These are phyloP conservation scores for Annulohypoxylon maeteangense DNA, from an alignment of 495 filamentous ascomycete genomes.

Conservation along the genomic window DNA sequence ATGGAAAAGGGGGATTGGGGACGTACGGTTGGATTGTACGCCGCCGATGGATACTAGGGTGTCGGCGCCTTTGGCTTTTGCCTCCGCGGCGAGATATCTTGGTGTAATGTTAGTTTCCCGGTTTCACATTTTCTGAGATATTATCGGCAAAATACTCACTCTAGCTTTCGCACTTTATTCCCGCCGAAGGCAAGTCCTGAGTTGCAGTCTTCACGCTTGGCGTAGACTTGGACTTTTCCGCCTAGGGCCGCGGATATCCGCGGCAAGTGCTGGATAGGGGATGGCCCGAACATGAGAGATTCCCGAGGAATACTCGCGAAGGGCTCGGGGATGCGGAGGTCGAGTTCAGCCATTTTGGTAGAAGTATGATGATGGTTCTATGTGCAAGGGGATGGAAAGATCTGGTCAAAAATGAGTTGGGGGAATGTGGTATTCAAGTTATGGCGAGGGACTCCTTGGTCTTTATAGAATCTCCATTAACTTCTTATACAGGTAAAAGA, in stretches of 20 bases:
- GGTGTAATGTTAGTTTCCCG: background rate
- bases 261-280: conserved; percentile 69
- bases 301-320: conserved; percentile 67
- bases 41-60: conserved; percentile 72
- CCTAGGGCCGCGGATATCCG: conserved; percentile 67
- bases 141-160: conserved; percentile 52
- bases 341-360: conserved; percentile 41
- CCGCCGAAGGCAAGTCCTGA: conserved; percentile 71
- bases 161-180: conserved; percentile 74
- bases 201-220: conserved; percentile 73
- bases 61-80: conserved; percentile 61
- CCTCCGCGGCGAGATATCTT: conserved; percentile 66
- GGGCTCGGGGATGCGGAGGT: conserved; percentile 61
- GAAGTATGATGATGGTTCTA: background rate
- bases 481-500: background rate
- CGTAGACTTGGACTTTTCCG: conserved; percentile 64
- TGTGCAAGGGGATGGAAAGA: background rate
- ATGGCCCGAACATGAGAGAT: conserved; percentile 65
- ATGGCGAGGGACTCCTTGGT: background rate
- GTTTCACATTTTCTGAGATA: background rate
- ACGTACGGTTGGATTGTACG: conserved; percentile 67
- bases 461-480: background rate
- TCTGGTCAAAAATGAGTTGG: background rate
- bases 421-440: background rate
- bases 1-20: background rate